phyloP scores from a whole-genome alignment of 1,284 basidiomycete species.

The Cerioporus squamosus region DNA sequence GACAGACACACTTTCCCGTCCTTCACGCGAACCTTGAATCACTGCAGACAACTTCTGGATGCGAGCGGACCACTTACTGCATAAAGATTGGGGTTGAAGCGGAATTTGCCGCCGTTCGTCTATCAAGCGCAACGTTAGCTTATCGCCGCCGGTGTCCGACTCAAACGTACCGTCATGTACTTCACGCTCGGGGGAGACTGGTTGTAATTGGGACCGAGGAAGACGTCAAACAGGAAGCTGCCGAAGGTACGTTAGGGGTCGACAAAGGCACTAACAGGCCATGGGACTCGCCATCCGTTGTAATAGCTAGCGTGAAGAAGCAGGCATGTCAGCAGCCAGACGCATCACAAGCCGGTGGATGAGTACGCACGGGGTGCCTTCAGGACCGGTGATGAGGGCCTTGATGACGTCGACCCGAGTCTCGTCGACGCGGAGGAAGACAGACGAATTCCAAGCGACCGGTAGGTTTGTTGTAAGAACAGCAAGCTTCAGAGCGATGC shows the following conservation, averaged over 20 bases:
- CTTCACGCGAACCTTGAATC: constrained; percentile 38
- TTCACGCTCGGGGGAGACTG: constrained; percentile 83
- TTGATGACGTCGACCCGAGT: constrained; percentile 90
- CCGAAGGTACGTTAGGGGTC: neutral
- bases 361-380: constrained; percentile 83
- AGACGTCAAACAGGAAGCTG: constrained; percentile 86
- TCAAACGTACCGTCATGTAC: constrained; percentile 80
- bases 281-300: constrained; percentile 75
- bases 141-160: neutral
- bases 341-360: neutral
- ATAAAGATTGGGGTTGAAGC: constrained; percentile 93
- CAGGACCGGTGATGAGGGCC: constrained; percentile 86
- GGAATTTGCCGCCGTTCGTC: constrained; percentile 88
- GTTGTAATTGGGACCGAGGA: constrained; percentile 84
- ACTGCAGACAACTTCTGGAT: neutral
- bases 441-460: constrained; percentile 87
- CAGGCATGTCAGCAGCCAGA: constrained; percentile 5
- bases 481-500: constrained; percentile 63
- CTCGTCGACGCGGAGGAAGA: constrained; percentile 88
- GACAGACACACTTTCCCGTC: constrained; percentile 93
- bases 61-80: constrained; percentile 54
- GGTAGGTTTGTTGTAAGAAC: constrained; percentile 90
- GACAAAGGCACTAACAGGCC: neutral
- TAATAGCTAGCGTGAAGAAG: constrained; percentile 57
- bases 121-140: constrained; percentile 31